phyloP scores from a whole-genome alignment of 2,329 filamentous ascomycete species.

The Trichoderma sp. region DNA sequence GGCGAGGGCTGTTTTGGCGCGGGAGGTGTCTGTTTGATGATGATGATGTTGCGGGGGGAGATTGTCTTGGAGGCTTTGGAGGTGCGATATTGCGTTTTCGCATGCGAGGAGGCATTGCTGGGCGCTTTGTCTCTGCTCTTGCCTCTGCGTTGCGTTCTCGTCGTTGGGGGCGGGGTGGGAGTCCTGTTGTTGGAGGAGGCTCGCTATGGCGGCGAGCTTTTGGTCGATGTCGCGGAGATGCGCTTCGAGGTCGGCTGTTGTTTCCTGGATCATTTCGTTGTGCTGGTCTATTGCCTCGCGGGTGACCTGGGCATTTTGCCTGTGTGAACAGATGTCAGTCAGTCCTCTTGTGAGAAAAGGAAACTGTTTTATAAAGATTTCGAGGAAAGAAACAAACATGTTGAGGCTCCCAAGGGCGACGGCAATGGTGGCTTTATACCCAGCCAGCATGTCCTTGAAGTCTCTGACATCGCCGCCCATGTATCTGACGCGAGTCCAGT shows the following conservation, averaged over 20 bases:
- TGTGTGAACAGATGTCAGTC: not conserved
- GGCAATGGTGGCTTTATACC: slow-evolving; percentile 42
- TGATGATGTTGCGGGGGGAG: not conserved
- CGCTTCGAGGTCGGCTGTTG: slow-evolving; percentile 31
- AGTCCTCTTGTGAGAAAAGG: too few relatives aligned
- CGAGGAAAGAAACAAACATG: slow-evolving; percentile 29
- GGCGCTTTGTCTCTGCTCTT: slow-evolving; percentile 27
- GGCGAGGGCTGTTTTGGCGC: not conserved
- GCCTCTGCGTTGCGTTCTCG: slow-evolving; percentile 4
- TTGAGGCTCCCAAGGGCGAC: slow-evolving; percentile 34
- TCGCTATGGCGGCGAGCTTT: slow-evolving; percentile 15
- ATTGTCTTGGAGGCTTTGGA: not conserved
- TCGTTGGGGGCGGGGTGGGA: not conserved
- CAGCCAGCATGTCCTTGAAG: slow-evolving; percentile 45
- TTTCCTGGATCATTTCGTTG: slow-evolving; percentile 32
- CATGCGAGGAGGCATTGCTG: slow-evolving; percentile 30
- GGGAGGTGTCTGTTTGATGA: not conserved
- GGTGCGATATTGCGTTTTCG: not conserved
- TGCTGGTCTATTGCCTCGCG: slow-evolving; percentile 31
- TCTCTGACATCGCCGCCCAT: slow-evolving; percentile 48
- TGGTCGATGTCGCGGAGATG: slow-evolving; percentile 25
- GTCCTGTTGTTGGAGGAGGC: not conserved
- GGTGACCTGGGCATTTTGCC: slow-evolving; percentile 22
- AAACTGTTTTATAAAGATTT: not conserved
- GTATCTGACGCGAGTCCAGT: slow-evolving; percentile 49